A percentile compares a stretch with the other conserved stretches of the same genome.
phyloP scores from a whole-genome alignment of 2,329 filamentous ascomycete species.

The Aspergillus thermomutatus region DNA sequence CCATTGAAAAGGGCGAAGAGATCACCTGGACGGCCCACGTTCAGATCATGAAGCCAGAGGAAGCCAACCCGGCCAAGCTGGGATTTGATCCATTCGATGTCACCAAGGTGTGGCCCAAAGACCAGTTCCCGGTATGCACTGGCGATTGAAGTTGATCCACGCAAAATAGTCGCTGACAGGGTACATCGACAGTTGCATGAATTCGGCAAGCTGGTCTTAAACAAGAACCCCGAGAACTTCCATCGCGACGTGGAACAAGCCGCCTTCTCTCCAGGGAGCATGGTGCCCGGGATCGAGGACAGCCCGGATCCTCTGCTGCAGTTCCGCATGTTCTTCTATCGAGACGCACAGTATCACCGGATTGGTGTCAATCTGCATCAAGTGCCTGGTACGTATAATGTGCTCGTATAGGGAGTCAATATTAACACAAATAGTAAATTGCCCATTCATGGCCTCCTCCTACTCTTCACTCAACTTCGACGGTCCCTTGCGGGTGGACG shows the following conservation, averaged over 20 bases:
- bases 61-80: constrained; percentile 48
- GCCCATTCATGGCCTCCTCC: constrained; percentile 49
- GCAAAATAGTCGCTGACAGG: background rate
- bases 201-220: constrained; percentile 50
- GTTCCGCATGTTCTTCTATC: constrained; percentile 50
- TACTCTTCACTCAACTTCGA: constrained; percentile 50
- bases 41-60: constrained; percentile 46
- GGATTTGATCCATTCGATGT: constrained; percentile 54
- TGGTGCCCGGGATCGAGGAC: constrained; percentile 52
- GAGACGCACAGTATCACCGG: constrained; percentile 51
- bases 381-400: constrained; percentile 31
- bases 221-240: constrained; percentile 55
- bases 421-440: constrained; percentile 22
- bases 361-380: constrained; percentile 53
- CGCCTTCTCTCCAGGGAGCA: constrained; percentile 50
- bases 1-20: constrained; percentile 42
- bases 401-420: background rate
- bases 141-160: no score
- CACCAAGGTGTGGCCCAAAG: constrained; percentile 52
- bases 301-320: constrained; percentile 49
- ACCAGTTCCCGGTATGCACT: constrained; percentile 47
- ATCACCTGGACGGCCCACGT: constrained; percentile 45
- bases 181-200: constrained; percentile 33
- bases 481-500: constrained; percentile 48
- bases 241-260: constrained; percentile 51